A percentile compares a stretch with the other conserved stretches of the same genome.
Evolutionary conservation across 345 rosid genomes (phyloP).

Genomic region (Eutrema yunnanense): DNA sequence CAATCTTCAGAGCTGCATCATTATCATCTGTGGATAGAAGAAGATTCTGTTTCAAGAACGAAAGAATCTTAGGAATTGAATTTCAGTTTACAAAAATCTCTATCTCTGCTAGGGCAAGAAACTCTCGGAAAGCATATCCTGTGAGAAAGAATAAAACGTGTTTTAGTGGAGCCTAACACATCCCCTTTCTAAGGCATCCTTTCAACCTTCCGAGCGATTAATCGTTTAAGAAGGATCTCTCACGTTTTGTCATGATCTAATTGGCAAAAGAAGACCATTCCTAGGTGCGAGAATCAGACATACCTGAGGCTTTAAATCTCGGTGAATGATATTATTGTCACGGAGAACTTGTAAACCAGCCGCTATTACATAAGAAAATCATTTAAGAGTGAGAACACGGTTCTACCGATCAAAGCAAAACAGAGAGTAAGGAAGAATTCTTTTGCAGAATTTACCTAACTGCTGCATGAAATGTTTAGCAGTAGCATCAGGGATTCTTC

Average conservation of each 20-base stretch:
- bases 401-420: constrained; percentile 9
- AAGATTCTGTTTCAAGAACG: constrained; percentile 72
- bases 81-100: not conserved
- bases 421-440: not conserved
- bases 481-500: constrained; percentile 62
- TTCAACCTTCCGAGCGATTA: not conserved
- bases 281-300: constrained; percentile 3
- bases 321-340: constrained; percentile 90
- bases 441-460: constrained; percentile 46
- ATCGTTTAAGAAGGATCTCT: not conserved
- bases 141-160: not conserved
- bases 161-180: not conserved
- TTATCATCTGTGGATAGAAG: constrained; percentile 66
- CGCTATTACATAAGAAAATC: constrained; percentile 39
- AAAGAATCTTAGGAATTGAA: constrained; percentile 30
- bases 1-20: constrained; percentile 76
- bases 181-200: not conserved
- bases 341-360: constrained; percentile 89
- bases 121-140: not conserved
- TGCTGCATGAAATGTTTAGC: constrained; percentile 97
- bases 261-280: not conserved
- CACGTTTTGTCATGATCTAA: not conserved
- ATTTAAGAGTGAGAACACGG: not conserved
- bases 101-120: not conserved
- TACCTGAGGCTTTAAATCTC: constrained; percentile 99